Base-by-base conservation (phyloP, 139 green algal species). In the Volvox reticuliferus region DNA sequence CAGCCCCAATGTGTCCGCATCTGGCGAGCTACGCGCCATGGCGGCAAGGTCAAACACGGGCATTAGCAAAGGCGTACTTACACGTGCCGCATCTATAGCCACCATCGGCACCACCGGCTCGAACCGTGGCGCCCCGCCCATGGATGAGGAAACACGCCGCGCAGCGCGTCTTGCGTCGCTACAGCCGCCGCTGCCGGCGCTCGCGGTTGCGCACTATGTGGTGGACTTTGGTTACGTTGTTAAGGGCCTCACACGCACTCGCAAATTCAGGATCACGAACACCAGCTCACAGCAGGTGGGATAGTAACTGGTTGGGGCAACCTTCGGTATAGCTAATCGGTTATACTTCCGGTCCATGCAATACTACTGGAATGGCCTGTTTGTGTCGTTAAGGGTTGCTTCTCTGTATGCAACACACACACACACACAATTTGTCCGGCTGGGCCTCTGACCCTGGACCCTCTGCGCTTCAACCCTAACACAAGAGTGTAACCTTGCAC, bases 141-240 rank as follows among this genome's bases (percentile, higher is more conserved):
- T 16, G 9, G 77, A 79, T 12, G 87, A 86, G 28, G 78, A 80
- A 22, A 30, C 22, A 6, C 79, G 67, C 67, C 73, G 82, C 28
- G 82, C 30, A 24, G 19, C 55, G 17, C 50, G 37, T 18, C 67
- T 76, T 13, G 44, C 71, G n/a, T 14, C 12, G 18, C 16, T 71
- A 22, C 82, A 92, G 84, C 84, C 93, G 17, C 36, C 67, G 35
- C 32, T 93, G 73, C 89, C 88, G 35, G 44, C 86, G 1, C 87
- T 95, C 26, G 87, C 92, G 19, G 87, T 88, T 81, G 91, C 94
- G 22, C 91, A 96, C 71, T 98, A 98, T 79, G 28, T 97, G 63
- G 78, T 97, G 73, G 97, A 98, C 95, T 97, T 98, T 95, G 97
- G 97, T 21, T 92, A 93, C 90, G 94, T 97, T 12, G 93, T 94